Conservation (phyloP, 2,329 filamentous ascomycete species). For the Arthrinium puccinioides region DNA sequence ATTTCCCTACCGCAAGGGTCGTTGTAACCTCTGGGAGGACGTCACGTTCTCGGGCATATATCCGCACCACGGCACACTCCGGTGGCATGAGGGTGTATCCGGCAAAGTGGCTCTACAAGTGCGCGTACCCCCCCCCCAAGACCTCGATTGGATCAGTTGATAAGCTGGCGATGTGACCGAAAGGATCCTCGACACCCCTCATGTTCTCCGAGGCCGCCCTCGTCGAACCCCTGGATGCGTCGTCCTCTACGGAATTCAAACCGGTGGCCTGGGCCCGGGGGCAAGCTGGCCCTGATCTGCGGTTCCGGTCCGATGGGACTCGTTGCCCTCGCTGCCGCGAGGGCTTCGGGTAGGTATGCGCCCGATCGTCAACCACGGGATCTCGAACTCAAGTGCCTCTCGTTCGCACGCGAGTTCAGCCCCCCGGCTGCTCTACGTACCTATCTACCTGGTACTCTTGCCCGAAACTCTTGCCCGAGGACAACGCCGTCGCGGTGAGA, state of each 20-base stretch:
- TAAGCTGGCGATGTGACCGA: slow-evolving; percentile 3
- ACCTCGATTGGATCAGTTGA: not conserved
- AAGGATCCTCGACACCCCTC: slow-evolving; percentile 45
- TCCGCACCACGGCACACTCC: slow-evolving; percentile 52
- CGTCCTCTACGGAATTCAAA: slow-evolving; percentile 52
- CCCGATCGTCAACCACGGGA: slow-evolving; percentile 59
- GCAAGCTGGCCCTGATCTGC: slow-evolving; percentile 48
- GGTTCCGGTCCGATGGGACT: slow-evolving; percentile 60
- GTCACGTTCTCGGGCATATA: slow-evolving; percentile 56
- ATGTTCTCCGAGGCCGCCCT: slow-evolving; percentile 53
- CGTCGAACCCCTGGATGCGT: slow-evolving; percentile 58
- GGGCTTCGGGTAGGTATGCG: slow-evolving; percentile 55
- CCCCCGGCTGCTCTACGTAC: no score
- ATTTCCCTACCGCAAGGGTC: slow-evolving; percentile 50
- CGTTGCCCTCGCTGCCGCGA: slow-evolving; percentile 47
- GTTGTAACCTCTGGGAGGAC: slow-evolving; percentile 57
- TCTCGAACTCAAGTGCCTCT: slow-evolving; percentile 46
- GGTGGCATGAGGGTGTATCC: slow-evolving; percentile 55
- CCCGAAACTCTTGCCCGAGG: slow-evolving; percentile 32
- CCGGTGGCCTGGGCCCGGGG: slow-evolving; percentile 44
- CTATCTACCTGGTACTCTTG: slow-evolving; percentile 47
- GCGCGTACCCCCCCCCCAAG: slow-evolving; percentile 2
- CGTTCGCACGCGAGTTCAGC: slow-evolving; percentile 51
- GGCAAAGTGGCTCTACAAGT: slow-evolving; percentile 51
- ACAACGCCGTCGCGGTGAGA: slow-evolving; percentile 44